Conservation (phyloP, 1,284 basidiomycete genomes). For the Exsudoporus floridanus region DNA sequence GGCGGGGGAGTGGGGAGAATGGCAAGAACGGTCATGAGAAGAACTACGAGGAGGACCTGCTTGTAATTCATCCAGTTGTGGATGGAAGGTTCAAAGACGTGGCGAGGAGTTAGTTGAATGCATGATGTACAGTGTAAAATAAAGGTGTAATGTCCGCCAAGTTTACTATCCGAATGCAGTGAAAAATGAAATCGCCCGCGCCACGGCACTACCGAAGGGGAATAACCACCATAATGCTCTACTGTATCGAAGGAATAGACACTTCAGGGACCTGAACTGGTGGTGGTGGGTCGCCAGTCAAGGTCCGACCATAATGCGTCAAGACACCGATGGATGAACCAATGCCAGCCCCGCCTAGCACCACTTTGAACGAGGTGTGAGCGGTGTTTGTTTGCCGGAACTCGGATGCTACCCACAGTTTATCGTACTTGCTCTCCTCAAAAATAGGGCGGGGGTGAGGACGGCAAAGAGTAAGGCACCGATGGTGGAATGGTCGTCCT, state of each 20-base stretch:
- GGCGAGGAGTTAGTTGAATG: conserved; percentile 36
- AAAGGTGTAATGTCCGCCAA: not conserved
- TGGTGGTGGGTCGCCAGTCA: conserved; percentile 52
- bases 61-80: conserved; percentile 64
- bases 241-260: conserved; percentile 8
- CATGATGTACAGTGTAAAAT: conserved; percentile 9
- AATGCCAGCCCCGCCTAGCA: conserved; percentile 66
- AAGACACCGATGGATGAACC: conserved; percentile 61
- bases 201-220: not conserved
- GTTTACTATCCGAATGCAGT: not conserved
- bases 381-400: no score
- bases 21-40: conserved; percentile 29
- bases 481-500: conserved; percentile 70
- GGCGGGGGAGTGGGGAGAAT: conserved; percentile 35
- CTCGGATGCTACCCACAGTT: conserved; percentile 46
- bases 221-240: not conserved
- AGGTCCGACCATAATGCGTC: conserved; percentile 50
- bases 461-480: conserved; percentile 62
- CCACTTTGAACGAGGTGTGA: conserved; percentile 42
- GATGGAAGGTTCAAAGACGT: conserved; percentile 74
- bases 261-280: conserved; percentile 38
- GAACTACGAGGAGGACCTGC: conserved; percentile 51
- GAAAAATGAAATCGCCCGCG: not conserved
- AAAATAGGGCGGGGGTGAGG: conserved; percentile 63
- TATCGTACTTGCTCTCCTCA: conserved; percentile 57